Evolutionary conservation across 140 eudicot genomes (phyloP).

Genomic region (Eryngium alpinum): DNA sequence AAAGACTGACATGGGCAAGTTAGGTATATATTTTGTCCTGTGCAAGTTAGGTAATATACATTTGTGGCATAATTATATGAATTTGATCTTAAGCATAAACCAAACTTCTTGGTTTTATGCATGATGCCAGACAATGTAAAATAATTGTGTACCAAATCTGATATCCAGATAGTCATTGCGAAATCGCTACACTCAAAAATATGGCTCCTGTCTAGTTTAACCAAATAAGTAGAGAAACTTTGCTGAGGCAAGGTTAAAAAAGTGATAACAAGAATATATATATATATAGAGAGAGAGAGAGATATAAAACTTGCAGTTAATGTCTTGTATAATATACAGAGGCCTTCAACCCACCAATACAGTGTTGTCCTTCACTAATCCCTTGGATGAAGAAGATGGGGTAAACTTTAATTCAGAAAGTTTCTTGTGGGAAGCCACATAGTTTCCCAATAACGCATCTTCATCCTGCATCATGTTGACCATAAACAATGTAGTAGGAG

Average conservation of each 20-base stretch:
- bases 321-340: neutral
- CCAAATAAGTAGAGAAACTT: neutral
- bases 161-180: neutral
- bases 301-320: neutral
- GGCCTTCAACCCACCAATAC: slow-evolving; percentile 33
- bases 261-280: neutral
- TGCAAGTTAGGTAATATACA: neutral
- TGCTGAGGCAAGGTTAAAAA: neutral
- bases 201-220: neutral
- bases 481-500: slow-evolving; percentile 7
- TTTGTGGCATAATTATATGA: neutral
- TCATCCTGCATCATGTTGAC: slow-evolving; percentile 10
- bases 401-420: slow-evolving; percentile 84
- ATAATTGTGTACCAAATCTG: neutral
- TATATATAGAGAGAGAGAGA: too few species aligned
- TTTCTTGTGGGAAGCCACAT: slow-evolving; percentile 86
- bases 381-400: slow-evolving; percentile 43
- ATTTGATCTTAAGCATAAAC: neutral
- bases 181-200: neutral
- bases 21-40: neutral
- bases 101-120: neutral
- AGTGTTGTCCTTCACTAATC: slow-evolving; percentile 44
- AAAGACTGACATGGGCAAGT: neutral
- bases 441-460: slow-evolving; percentile 79
- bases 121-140: neutral